These are phyloP conservation scores for Tetracladium setigerum DNA, from an alignment of 495 filamentous ascomycete species.

Conservation along the genomic window DNA sequence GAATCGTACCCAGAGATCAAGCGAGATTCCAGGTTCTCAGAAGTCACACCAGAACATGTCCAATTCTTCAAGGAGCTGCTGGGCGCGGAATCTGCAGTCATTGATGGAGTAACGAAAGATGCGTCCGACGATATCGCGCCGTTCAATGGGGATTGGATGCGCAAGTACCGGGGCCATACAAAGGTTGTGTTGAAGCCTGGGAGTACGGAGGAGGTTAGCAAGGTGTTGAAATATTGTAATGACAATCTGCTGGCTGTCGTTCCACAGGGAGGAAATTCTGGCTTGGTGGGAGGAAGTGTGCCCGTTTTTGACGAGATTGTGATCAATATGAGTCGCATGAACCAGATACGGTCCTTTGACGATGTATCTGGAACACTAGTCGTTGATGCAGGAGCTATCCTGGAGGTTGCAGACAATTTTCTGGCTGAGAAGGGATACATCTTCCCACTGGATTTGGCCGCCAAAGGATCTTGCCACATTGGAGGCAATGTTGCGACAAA, in stretches of 20 bases:
- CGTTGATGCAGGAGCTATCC: slow-evolving; percentile 81
- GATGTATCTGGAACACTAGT: slow-evolving; percentile 86
- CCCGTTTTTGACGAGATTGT: slow-evolving; percentile 98
- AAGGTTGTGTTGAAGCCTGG: slow-evolving; percentile 79
- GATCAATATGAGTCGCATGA: slow-evolving; percentile 81
- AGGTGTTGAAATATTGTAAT: slow-evolving; percentile 89
- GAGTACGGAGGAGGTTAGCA: slow-evolving; percentile 75
- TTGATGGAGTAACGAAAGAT: slow-evolving; percentile 71
- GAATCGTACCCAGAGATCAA: slow-evolving; percentile 80
- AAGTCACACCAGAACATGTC: slow-evolving; percentile 70
- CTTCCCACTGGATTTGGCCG: slow-evolving; percentile 92
- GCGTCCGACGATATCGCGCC: slow-evolving; percentile 73
- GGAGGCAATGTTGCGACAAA: slow-evolving; percentile 99
- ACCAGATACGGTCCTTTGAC: slow-evolving; percentile 84
- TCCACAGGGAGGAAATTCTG: slow-evolving; percentile 96
- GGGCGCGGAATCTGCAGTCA: slow-evolving; percentile 66
- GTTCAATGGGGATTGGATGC: slow-evolving; percentile 98
- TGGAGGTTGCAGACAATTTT: slow-evolving; percentile 81
- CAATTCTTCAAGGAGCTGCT: slow-evolving; percentile 69
- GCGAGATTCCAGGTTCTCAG: slow-evolving; percentile 64
- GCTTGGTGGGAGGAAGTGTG: slow-evolving; percentile 87
- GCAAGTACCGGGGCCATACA: slow-evolving; percentile 90
- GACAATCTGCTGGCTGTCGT: slow-evolving; percentile 84
- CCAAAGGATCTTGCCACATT: slow-evolving; percentile 95
- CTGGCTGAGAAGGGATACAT: slow-evolving; percentile 72